Conservation (phyloP, 768 basidiomycete genomes). For the Lactifluus piperatus region DNA sequence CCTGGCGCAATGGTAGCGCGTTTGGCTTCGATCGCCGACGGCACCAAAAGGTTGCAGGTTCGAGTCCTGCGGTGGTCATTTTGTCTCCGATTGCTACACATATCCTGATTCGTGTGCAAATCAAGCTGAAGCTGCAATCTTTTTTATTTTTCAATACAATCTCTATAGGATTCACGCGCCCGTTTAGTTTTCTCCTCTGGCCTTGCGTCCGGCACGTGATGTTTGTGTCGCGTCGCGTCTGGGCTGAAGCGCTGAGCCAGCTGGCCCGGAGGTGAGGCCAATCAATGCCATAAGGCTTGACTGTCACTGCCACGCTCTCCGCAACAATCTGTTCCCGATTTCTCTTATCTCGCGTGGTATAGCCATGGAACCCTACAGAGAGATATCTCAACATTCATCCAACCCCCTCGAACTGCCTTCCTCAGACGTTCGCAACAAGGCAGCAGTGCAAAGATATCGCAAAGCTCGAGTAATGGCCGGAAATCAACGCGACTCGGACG, state of each 20-base stretch:
- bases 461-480: constrained; percentile 28
- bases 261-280: too few species aligned
- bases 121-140: too few species aligned
- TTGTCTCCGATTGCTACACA: neutral
- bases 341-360: neutral
- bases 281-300: neutral
- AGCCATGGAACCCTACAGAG: constrained; percentile 30
- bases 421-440: constrained; percentile 44
- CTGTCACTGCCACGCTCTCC: neutral
- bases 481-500: constrained; percentile 37
- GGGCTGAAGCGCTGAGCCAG: too few species aligned
- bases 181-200: neutral
- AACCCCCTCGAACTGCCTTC: constrained; percentile 65
- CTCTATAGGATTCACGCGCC: neutral
- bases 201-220: constrained; percentile 4
- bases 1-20: constrained; percentile 94
- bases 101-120: too few species aligned
- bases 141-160: neutral
- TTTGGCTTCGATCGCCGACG: constrained; percentile 79
- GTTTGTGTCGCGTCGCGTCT: neutral
- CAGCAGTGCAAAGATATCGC: constrained; percentile 35
- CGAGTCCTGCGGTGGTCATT: constrained; percentile 77
- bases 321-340: neutral
- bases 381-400: constrained; percentile 63
- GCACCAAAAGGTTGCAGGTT: constrained; percentile 95